These are phyloP conservation scores for Cryptosporidium felis DNA, from an alignment of 169 alveolate genomes.

Conservation along the genomic window DNA sequence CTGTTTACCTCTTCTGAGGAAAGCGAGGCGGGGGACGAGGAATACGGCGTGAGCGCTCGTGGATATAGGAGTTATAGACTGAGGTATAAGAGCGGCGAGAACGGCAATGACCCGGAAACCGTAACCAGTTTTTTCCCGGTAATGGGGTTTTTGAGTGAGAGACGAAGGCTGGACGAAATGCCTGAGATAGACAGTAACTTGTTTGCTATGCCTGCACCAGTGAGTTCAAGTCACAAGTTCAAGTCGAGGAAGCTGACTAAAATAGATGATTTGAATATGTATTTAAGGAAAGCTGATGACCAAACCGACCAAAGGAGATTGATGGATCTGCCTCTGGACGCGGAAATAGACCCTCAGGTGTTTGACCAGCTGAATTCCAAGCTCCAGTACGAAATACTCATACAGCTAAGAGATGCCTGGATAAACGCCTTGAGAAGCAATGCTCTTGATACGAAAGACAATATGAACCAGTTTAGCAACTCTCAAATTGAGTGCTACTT, in stretches of 20 bases:
- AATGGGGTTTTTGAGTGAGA: slow-evolving; percentile 58
- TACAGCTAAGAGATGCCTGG: slow-evolving; percentile 83
- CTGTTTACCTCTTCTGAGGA: not conserved
- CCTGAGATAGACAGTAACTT: slow-evolving; percentile 47
- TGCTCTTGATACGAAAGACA: slow-evolving; percentile 79
- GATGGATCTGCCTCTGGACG: slow-evolving; percentile 62
- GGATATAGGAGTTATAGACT: too few species aligned
- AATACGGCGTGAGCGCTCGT: too few species aligned
- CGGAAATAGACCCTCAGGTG: slow-evolving; percentile 79
- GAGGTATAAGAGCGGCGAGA: too few species aligned
- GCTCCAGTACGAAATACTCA: slow-evolving; percentile 80
- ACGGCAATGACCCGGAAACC: not conserved
- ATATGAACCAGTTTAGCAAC: slow-evolving; percentile 81
- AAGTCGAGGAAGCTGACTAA: not conserved
- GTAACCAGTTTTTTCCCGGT: slow-evolving; percentile 23
- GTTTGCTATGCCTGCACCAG: slow-evolving; percentile 45
- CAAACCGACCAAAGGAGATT: slow-evolving; percentile 19
- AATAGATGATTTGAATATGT: slow-evolving; percentile 38
- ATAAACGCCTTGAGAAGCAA: slow-evolving; percentile 79
- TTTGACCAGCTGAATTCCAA: slow-evolving; percentile 80
- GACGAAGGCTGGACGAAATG: slow-evolving; percentile 64
- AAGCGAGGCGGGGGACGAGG: too few species aligned
- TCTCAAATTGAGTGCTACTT: slow-evolving; percentile 84
- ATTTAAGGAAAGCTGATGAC: not conserved
- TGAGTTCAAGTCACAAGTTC: not conserved